Evolutionary conservation across 2,329 filamentous ascomycete genomes (phyloP), one percentile per base, ranked within the genome.

Genomic region (Pseudohalonectria lignicola): DNA sequence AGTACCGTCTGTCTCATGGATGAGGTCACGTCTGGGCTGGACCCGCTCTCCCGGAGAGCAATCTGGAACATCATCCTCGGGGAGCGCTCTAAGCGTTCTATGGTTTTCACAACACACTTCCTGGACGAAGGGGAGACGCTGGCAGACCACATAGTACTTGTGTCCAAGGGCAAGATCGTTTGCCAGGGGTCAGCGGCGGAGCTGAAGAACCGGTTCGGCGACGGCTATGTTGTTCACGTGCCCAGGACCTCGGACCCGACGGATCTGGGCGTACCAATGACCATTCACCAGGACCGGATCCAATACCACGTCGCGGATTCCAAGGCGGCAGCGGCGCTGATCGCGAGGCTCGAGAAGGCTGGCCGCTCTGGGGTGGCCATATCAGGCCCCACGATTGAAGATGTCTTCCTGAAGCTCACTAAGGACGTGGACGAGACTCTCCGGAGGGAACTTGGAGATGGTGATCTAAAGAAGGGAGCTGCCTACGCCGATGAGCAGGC

Each of bases 51-150:
- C 16, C 71, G 90, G 38, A 68, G 87, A 19, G 94, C 93, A 60
- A 85, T 95, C 19, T 95, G 88, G 88, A 86, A 94, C 47, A 95
- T 95, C 42, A 66, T 95, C 17, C 66, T 94, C 9, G 82, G 82
- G 1, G 87, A 94, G 57, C 76, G 88, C 40, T 86, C 86, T 15
- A 70, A 69, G 42, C 69, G 88, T 29, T 94, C 88, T 0, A 82
- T 94, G 48, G 75, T 95, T 29, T 59, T 95, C 40, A 95, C 88
- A 0, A 95, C 88, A 0, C 90, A 95, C 55, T 95, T 94, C 56
- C 68, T 95, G 10, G 90, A 95, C 50, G 90, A 95, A 58, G 90
- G 88, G 1, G 88, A 95, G 52, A 66, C 94, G 2, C 70, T 95
- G 1, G 82, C 87, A 0, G 90, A 95, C 53, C 81, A 88, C 43